A percentile compares a stretch with the other conserved stretches of the same genome.
Conservation (phyloP, 371 early-diverging fungal genomes). For the Fennellomyces sp. region DNA sequence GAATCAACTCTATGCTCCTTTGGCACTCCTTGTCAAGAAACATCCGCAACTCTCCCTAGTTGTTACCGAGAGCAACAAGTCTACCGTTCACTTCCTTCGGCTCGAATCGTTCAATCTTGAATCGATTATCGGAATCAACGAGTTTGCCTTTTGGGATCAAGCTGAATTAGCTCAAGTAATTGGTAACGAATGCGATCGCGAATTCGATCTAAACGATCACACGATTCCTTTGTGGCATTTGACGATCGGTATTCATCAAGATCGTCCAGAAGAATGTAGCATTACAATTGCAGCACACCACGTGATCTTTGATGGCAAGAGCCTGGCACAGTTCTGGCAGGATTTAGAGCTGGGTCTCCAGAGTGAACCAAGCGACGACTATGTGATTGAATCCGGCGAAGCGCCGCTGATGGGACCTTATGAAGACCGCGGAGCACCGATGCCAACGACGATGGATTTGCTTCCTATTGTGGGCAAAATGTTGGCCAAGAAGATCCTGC, state of each 20-base stretch:
- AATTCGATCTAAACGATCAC: constrained; percentile 24
- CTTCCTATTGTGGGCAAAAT: not conserved
- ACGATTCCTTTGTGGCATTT: constrained; percentile 39
- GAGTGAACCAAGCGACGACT: constrained; percentile 14
- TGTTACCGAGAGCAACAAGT: constrained; percentile 15
- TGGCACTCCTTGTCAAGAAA: constrained; percentile 19
- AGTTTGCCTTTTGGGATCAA: constrained; percentile 11
- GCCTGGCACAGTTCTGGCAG: constrained; percentile 28
- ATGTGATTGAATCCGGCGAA: not conserved
- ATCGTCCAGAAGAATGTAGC: constrained; percentile 7
- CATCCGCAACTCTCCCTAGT: constrained; percentile 29
- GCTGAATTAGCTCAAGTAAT: not conserved
- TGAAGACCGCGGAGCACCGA: constrained; percentile 18
- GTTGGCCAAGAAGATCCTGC: not conserved
- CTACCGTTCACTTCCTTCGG: constrained; percentile 28
- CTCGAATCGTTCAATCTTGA: constrained; percentile 24
- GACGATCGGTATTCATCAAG: constrained; percentile 9
- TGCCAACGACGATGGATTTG: not conserved
- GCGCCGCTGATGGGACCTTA: constrained; percentile 15
- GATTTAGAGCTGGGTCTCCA: constrained; percentile 22
- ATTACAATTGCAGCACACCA: constrained; percentile 27
- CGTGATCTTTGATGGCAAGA: constrained; percentile 34
- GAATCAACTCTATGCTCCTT: constrained; percentile 17
- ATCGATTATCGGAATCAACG: constrained; percentile 11
- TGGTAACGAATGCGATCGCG: constrained; percentile 13